Conservation (phyloP, 352 stramenopile genomes). For the Chrysophaeum taylorii region DNA sequence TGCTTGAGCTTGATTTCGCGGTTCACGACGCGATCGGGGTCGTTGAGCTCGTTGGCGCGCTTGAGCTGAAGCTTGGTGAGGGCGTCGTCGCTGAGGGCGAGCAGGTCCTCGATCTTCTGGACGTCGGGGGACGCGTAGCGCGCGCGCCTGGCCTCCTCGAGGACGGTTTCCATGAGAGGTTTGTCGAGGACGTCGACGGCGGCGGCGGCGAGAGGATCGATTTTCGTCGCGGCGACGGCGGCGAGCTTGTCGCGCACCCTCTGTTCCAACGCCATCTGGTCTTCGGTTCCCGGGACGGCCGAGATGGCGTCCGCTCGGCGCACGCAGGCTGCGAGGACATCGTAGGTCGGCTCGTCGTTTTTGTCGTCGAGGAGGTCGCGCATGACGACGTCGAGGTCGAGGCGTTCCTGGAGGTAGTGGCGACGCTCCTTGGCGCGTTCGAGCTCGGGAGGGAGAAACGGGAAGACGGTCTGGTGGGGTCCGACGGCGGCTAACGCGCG, state of each 20-base stretch:
- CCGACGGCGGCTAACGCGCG: constrained; percentile 27
- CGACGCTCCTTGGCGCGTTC: constrained; percentile 14
- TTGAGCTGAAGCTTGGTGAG: constrained; percentile 29
- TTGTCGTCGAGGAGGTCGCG: background rate
- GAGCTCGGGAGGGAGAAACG: constrained; percentile 36
- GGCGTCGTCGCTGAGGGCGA: constrained; percentile 15
- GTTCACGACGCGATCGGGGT: constrained; percentile 39
- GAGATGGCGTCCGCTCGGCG: constrained; percentile 33
- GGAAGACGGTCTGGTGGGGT: constrained; percentile 30
- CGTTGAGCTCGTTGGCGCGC: constrained; percentile 36
- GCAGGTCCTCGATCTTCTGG: constrained; percentile 16
- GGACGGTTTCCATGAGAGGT: constrained; percentile 38
- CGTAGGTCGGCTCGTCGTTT: constrained; percentile 22
- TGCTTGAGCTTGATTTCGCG: constrained; percentile 46
- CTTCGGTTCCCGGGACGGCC: constrained; percentile 26
- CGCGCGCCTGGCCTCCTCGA: constrained; percentile 17
- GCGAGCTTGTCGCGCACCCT: constrained; percentile 20
- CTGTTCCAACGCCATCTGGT: constrained; percentile 31
- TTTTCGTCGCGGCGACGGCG: constrained; percentile 24
- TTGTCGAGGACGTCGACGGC: constrained; percentile 37
- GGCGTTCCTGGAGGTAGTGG: constrained; percentile 26
- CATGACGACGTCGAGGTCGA: constrained; percentile 30
- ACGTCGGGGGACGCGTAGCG: constrained; percentile 19
- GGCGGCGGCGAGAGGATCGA: constrained; percentile 38
- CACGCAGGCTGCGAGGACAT: constrained; percentile 28